Percentiles rank a stretch among this genome's conserved stretches.
Evolutionary conservation across 768 basidiomycete species (phyloP).

Genomic region (Phlegmacium glaucopus): DNA sequence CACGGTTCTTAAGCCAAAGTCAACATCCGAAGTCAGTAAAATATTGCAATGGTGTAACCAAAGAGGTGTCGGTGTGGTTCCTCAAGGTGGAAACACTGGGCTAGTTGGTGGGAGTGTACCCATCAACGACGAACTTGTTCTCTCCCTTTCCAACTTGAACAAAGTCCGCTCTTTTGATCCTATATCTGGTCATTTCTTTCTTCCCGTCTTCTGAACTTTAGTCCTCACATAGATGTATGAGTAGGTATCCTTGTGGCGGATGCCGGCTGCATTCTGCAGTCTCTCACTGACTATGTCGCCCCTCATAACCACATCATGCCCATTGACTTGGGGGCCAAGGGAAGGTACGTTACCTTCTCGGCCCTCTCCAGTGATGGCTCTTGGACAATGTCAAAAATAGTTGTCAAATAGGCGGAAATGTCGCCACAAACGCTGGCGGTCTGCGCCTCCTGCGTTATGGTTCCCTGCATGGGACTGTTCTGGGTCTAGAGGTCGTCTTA

Average conservation of each 20-base stretch:
- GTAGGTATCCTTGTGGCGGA: slow-evolving; percentile 88
- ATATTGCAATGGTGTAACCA: slow-evolving; percentile 87
- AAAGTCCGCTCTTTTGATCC: slow-evolving; percentile 80
- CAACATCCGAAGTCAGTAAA: slow-evolving; percentile 82
- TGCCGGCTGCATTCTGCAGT: slow-evolving; percentile 91
- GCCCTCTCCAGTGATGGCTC: slow-evolving; percentile 1
- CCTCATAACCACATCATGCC: slow-evolving; percentile 95
- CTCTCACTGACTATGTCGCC: slow-evolving; percentile 80
- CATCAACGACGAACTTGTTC: slow-evolving; percentile 78
- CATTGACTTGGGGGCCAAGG: slow-evolving; percentile 92
- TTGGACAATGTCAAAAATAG: slow-evolving; percentile 31
- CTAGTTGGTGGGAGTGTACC: slow-evolving; percentile 96
- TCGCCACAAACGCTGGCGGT: slow-evolving; percentile 98
- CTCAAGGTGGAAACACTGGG: slow-evolving; percentile 98
- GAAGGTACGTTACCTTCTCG: slow-evolving; percentile 55
- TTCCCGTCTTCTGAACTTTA: slow-evolving; percentile 8
- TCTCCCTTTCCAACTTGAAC: slow-evolving; percentile 82
- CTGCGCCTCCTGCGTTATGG: slow-evolving; percentile 92
- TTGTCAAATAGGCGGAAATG: slow-evolving; percentile 97
- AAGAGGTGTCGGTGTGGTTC: slow-evolving; percentile 83
- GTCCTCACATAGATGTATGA: slow-evolving; percentile 6
- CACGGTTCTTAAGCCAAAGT: slow-evolving; percentile 86
- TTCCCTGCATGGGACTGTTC: slow-evolving; percentile 89
- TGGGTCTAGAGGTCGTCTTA: slow-evolving; percentile 93
- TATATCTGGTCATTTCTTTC: slow-evolving; percentile 59